Evolutionary conservation across 2,329 filamentous ascomycete species (phyloP), one percentile per base, ranked within the genome.

Genomic region (Stagonosporopsis vannaccii): DNA sequence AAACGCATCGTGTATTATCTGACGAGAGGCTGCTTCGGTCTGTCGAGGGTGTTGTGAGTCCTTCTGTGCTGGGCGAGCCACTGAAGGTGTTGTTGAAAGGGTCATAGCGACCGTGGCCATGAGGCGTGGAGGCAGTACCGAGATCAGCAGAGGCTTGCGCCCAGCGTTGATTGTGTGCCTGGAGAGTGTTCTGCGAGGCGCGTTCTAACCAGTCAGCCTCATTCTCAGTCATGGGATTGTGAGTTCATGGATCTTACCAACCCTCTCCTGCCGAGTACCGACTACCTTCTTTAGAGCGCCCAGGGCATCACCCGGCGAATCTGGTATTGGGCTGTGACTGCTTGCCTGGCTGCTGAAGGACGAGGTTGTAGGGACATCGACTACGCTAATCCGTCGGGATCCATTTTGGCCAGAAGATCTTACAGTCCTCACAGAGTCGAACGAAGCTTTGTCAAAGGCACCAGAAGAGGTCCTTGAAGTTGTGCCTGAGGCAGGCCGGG

Each of bases 1-100:
- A 88, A 23, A 86, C 72, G 69, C 86, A 88, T 33, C 85, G 80
- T 9, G 84, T 85, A 51, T 65, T 74, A 32, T 81, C 81, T 58
- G 75, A 80, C 58, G 80, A 80, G 19, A 81, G 78, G 61, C 78
- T 82, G 58, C 80, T 82, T 35, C 80, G 80, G 50, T 84, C 82
- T 15, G 82, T 84, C 56, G 77, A 81, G 2, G 83, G 83, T 0
- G 83, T 85, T 2, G 78, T 77, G 46, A 83, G 62, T 33, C 61
- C 60, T 30, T 80, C 81, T 54, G 81, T 75, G 25, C 80, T 83
- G 17, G 83, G 82, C n/a, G 73, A 76, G 41, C 55, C 61, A 46
- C 66, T 72, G 60, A 74, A 71, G 2, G 66, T 69, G 49, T 71
- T 81, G 39, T 75, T 70, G 45, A 78, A 77, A 13, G 69, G 68